Conservation (phyloP, 2,329 filamentous ascomycete genomes). For the Blastomyces percursus region DNA sequence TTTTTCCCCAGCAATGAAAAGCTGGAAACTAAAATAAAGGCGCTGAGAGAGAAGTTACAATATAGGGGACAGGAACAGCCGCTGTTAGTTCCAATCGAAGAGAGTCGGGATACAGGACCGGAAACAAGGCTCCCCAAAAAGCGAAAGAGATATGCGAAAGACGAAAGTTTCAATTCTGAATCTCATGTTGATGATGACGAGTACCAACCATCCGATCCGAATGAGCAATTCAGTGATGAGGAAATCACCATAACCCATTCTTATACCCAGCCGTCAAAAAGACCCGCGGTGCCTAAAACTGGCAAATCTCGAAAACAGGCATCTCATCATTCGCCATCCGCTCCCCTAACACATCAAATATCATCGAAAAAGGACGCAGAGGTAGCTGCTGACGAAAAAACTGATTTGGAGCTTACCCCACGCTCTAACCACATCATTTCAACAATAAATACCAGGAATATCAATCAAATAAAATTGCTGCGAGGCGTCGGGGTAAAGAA, state of each 20-base stretch:
- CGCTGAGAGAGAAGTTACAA: constrained; percentile 42
- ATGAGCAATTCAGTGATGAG: constrained; percentile 25
- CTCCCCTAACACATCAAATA: background rate
- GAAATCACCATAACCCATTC: constrained; percentile 17
- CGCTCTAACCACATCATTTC: constrained; percentile 35
- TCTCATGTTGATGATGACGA: constrained; percentile 21
- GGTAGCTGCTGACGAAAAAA: background rate
- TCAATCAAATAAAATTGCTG: constrained; percentile 36
- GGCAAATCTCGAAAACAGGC: constrained; percentile 2
- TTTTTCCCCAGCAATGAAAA: constrained; percentile 82
- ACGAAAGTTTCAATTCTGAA: constrained; percentile 1
- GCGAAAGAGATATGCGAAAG: background rate
- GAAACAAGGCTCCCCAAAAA: background rate
- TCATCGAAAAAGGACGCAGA: background rate
- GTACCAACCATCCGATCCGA: constrained; percentile 19
- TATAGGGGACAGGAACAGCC: constrained; percentile 7
- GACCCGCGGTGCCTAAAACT: constrained; percentile 15
- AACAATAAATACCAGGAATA: constrained; percentile 37
- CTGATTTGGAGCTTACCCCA: constrained; percentile 25
- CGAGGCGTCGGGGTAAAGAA: constrained; percentile 39
- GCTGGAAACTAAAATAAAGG: constrained; percentile 47
- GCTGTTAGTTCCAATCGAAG: constrained; percentile 8
- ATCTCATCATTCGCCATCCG: background rate
- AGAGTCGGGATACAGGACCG: constrained; percentile 27
- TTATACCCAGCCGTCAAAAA: constrained; percentile 22